phyloP scores from a whole-genome alignment of 148 eudicot species.

The Arctostaphylos glauca region DNA sequence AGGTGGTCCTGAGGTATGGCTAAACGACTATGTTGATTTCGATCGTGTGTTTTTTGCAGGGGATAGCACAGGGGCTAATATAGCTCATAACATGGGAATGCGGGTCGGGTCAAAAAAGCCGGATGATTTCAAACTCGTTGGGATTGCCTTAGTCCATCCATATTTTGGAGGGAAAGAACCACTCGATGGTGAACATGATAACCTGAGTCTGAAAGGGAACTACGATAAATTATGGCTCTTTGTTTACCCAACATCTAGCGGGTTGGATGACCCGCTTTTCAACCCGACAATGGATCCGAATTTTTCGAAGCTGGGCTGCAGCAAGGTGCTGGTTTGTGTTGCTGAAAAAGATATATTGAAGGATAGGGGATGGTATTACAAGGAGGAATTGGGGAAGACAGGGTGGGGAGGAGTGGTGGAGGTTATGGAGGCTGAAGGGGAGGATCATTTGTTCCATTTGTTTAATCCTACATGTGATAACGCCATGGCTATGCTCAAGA shows the following conservation, averaged over 20 bases:
- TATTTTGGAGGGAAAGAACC: constrained; percentile 24
- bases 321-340: too few relatives aligned
- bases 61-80: constrained; percentile 54
- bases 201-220: too few relatives aligned
- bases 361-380: constrained; percentile 21
- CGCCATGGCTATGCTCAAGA: neutral
- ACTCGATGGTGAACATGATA: neutral
- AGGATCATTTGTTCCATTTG: constrained; percentile 41
- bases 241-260: constrained; percentile 19
- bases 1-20: constrained; percentile 39
- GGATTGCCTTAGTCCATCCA: constrained; percentile 39
- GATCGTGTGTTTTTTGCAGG: constrained; percentile 36
- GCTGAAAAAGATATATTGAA: too few relatives aligned
- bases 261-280: constrained; percentile 27
- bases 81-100: constrained; percentile 42
- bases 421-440: constrained; percentile 31
- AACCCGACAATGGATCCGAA: constrained; percentile 22
- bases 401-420: constrained; percentile 34
- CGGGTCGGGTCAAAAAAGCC: constrained; percentile 16
- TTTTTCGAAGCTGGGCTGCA: too few relatives aligned
- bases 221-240: constrained; percentile 22
- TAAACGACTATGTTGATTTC: constrained; percentile 35
- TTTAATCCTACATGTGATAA: neutral
- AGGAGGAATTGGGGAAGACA: neutral
- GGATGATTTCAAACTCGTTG: constrained; percentile 1